A percentile compares a stretch with the other conserved stretches of the same genome.
Conservation (phyloP, 768 basidiomycete genomes). For the Russula olivacea region DNA sequence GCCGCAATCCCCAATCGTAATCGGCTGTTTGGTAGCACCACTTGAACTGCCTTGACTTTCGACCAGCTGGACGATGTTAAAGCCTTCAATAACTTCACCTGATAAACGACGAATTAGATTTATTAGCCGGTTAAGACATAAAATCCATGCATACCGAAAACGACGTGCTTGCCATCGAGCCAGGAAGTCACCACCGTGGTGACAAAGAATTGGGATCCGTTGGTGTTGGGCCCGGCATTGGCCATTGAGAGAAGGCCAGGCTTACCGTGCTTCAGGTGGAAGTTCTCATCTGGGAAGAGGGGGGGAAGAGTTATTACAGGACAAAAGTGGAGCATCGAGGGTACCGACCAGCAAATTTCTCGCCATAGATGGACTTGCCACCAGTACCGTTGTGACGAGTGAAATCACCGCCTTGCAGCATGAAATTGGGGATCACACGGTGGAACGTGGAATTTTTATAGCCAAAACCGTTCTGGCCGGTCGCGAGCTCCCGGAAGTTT, state of each 20-base stretch:
- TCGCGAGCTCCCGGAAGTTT: constrained; percentile 89
- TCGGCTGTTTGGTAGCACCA: constrained; percentile 39
- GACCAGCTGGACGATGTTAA: constrained; percentile 47
- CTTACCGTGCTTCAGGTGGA: constrained; percentile 65
- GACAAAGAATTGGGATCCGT: constrained; percentile 87
- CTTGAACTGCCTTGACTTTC: constrained; percentile 37
- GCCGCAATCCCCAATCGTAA: constrained; percentile 56
- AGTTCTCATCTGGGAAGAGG: constrained; percentile 70
- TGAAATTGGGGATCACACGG: constrained; percentile 78
- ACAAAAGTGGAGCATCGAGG: background rate
- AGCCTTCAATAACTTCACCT: constrained; percentile 64
- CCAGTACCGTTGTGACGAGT: constrained; percentile 59
- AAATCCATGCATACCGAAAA: constrained; percentile 55
- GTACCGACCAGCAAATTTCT: constrained; percentile 53
- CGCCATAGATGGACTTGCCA: constrained; percentile 74
- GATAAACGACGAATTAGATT: background rate
- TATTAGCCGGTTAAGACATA: background rate
- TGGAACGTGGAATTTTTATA: constrained; percentile 73
- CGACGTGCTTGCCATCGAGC: constrained; percentile 82
- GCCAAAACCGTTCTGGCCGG: constrained; percentile 66
- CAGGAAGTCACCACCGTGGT: constrained; percentile 71
- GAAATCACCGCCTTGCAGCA: constrained; percentile 92
- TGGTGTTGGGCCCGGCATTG: constrained; percentile 76
- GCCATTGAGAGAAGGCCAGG: constrained; percentile 71
- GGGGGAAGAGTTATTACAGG: background rate